Evolutionary conservation across 2,329 filamentous ascomycete species (phyloP).

Genomic region (Cucurbitaria berberidis): DNA sequence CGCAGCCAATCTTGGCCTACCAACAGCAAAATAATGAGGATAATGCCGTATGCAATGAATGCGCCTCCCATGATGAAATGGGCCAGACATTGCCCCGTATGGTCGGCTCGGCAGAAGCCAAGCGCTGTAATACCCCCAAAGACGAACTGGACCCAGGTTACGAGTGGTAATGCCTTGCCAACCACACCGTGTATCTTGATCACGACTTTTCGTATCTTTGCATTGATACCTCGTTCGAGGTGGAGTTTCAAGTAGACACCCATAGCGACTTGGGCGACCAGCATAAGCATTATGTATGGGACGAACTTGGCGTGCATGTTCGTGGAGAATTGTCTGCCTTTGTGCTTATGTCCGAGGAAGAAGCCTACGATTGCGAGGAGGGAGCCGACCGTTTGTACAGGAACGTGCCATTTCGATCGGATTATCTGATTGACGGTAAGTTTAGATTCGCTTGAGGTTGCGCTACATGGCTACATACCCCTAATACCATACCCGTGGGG

Average conservation of each 20-base stretch:
- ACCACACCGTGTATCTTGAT: slow-evolving; percentile 78
- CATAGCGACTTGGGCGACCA: slow-evolving; percentile 76
- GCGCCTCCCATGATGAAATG: slow-evolving; percentile 99
- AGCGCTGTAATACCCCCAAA: slow-evolving; percentile 92
- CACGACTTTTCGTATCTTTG: slow-evolving; percentile 73
- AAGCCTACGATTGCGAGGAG: slow-evolving; percentile 81
- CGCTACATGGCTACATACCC: slow-evolving; percentile 62
- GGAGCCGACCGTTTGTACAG: slow-evolving; percentile 77
- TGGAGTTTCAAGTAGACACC: slow-evolving; percentile 91
- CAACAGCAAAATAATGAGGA: slow-evolving; percentile 83
- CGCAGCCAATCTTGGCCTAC: slow-evolving; percentile 89
- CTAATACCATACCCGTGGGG: slow-evolving; percentile 92
- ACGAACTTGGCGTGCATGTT: slow-evolving; percentile 81
- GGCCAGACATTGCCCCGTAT: slow-evolving; percentile 88
- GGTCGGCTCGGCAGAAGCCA: slow-evolving; percentile 91
- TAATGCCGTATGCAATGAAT: slow-evolving; percentile 91
- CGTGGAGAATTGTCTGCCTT: slow-evolving; percentile 79
- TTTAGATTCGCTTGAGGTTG: neutral
- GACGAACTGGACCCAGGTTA: slow-evolving; percentile 91
- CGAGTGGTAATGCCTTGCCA: slow-evolving; percentile 85
- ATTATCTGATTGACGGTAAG: slow-evolving; percentile 66
- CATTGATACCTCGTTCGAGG: slow-evolving; percentile 82
- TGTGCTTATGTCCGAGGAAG: slow-evolving; percentile 89
- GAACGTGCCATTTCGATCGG: slow-evolving; percentile 93
- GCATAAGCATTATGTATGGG: slow-evolving; percentile 77